Conservation (phyloP, 2,329 filamentous ascomycete genomes). For the Fulvia fulva region DNA sequence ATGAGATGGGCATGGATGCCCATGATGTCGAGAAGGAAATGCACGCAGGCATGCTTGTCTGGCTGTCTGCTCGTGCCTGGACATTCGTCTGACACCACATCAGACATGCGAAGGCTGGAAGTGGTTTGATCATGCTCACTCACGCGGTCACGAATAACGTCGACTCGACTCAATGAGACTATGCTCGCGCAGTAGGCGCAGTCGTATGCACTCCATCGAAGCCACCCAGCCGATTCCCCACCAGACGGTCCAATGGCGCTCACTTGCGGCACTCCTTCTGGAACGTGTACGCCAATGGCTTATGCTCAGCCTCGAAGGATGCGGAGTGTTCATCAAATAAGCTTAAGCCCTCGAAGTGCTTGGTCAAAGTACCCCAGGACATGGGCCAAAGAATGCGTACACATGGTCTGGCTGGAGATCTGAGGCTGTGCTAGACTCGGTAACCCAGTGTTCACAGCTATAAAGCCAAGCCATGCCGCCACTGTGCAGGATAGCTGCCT, state of each 20-base stretch:
- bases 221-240: no score
- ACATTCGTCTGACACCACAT: not conserved
- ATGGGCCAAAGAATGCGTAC: not conserved
- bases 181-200: no score
- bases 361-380: not conserved
- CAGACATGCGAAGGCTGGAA: no score
- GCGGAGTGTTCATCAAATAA: not conserved
- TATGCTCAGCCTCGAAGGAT: not conserved
- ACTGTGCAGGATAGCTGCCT: not conserved
- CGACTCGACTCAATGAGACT: no score
- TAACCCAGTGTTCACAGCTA: not conserved
- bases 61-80: not conserved
- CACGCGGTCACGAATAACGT: no score
- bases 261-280: not conserved
- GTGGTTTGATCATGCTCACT: no score
- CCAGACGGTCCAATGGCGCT: not conserved
- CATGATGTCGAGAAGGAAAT: not conserved
- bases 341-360: not conserved
- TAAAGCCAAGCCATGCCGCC: not conserved
- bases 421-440: not conserved
- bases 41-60: not conserved
- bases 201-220: no score
- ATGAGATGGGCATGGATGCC: not conserved
- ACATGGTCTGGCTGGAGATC: not conserved
- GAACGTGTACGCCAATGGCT: not conserved